Percentiles rank a stretch among this genome's conserved stretches.
Evolutionary conservation across 2,329 filamentous ascomycete species (phyloP).

Genomic region (Monosporascus cannonballus): DNA sequence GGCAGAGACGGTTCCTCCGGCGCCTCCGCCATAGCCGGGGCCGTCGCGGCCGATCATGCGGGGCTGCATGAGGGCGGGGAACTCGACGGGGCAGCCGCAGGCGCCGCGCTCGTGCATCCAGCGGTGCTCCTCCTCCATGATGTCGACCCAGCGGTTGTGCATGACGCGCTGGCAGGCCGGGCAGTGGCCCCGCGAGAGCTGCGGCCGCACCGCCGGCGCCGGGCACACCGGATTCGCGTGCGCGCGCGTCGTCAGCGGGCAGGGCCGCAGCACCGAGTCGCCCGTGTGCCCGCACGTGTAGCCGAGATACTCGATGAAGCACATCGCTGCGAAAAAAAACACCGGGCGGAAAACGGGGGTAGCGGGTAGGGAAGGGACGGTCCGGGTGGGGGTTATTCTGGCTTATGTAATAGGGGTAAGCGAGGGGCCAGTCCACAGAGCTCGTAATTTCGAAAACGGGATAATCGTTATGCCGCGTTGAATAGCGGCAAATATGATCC

Average conservation of each 20-base stretch:
- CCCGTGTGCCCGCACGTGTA: conserved; percentile 44
- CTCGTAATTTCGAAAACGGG: too few relatives aligned
- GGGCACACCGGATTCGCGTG: conserved; percentile 31
- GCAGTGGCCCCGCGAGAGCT: conserved; percentile 30
- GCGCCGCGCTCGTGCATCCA: conserved; percentile 39
- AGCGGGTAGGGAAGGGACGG: not conserved
- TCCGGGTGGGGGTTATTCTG: too few relatives aligned
- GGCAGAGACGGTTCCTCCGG: too few relatives aligned
- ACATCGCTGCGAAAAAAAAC: conserved; percentile 30
- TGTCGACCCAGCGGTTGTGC: conserved; percentile 33
- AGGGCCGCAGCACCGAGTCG: conserved; percentile 31
- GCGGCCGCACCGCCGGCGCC: conserved; percentile 22
- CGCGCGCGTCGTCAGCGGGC: conserved; percentile 35
- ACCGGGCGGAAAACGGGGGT: not conserved
- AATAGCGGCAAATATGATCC: too few relatives aligned
- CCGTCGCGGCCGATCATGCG: conserved; percentile 18
- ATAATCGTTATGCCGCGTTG: too few relatives aligned
- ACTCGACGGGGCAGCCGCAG: conserved; percentile 31
- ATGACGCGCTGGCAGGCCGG: conserved; percentile 31
- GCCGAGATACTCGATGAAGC: conserved; percentile 38
- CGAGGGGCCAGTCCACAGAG: too few relatives aligned
- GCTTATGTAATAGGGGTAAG: too few relatives aligned
- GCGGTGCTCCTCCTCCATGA: conserved; percentile 35
- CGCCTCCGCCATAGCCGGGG: not conserved
- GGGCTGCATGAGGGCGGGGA: conserved; percentile 30